Base-by-base conservation (phyloP, 139 green algal species). In the Micractinium conductrix region DNA sequence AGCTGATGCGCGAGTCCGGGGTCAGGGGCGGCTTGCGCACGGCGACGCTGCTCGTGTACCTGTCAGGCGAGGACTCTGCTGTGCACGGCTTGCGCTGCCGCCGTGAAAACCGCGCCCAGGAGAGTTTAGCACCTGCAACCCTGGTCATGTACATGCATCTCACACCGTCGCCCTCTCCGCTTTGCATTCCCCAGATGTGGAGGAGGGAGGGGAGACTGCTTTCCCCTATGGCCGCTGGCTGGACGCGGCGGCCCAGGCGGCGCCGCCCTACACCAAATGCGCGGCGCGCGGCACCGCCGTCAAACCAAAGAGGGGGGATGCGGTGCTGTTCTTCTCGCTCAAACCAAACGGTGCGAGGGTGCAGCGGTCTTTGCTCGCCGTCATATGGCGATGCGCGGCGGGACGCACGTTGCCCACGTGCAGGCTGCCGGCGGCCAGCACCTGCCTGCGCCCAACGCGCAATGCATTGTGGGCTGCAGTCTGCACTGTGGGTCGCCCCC, bases 1-100 rank as follows among this genome's bases (percentile, higher is more conserved):
- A 43, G 16, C 45, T 90, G 79, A 67, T 89, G 42, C 92, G 87
- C 76, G 30, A 74, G 79, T 60, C 72, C 30, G 55, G 79, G 30
- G 72, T 68, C 37, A 81, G 89, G 26, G 93, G 93, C 37, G 91
- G 91, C 8, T 86, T 95, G 45, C 89, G 93, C 30, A 81, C 92
- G 7, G 92, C 94, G 48, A 97, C 94, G 1, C 86, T 97, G 73
- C 91, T 97, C 26, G 95, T 96, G 89, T 97, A 97, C 90, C 87
- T 97, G 65, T 87, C 86, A 7, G 91, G 88, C 35, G 26, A 72
- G 65, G 30, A 21, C 19, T 19, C 53, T 62, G 53, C 6, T 9
- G n/a, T n/a, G n/a, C n/a, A n/a, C n/a, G n/a, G n/a, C n/a, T n/a
- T n/a, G n/a, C n/a, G n/a, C n/a, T n/a, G n/a, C n/a, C n/a, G n/a